Conservation (phyloP, 352 stramenopile genomes). For the Phytophthora crassamura region DNA sequence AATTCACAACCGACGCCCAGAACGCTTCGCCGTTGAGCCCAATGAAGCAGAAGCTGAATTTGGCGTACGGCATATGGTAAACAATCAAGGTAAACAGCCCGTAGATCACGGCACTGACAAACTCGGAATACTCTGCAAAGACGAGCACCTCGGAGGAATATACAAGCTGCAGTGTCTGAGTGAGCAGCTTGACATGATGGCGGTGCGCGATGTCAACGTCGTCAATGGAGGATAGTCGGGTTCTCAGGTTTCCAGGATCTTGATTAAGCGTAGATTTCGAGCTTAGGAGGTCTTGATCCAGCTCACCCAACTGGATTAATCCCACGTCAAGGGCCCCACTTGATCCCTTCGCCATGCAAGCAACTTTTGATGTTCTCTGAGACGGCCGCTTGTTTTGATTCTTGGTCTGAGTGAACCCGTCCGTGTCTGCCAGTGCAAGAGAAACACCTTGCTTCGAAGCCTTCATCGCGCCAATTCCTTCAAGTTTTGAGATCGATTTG, state of each 20-base stretch:
- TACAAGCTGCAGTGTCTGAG: conserved; percentile 30
- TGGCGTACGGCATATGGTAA: conserved; percentile 19
- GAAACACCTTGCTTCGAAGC: background rate
- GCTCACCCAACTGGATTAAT: conserved; percentile 4
- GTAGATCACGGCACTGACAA: conserved; percentile 31
- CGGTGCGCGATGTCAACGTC: conserved; percentile 29
- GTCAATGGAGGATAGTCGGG: conserved; percentile 11
- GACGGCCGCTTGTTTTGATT: background rate
- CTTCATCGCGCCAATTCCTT: background rate
- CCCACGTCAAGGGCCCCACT: background rate
- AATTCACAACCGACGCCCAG: conserved; percentile 8
- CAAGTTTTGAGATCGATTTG: background rate
- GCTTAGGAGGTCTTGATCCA: conserved; percentile 10
- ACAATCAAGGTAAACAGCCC: conserved; percentile 28
- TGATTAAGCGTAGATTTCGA: background rate
- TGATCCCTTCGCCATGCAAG: background rate
- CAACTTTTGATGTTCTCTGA: conserved; percentile 11
- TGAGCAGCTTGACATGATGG: conserved; percentile 23
- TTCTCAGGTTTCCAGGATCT: background rate
- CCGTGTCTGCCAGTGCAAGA: background rate
- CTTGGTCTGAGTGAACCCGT: conserved; percentile 1
- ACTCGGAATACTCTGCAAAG: conserved; percentile 44
- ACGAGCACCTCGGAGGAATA: conserved; percentile 33
- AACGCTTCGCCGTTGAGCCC: conserved; percentile 2
- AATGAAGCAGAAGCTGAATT: conserved; percentile 31